phyloP scores from a whole-genome alignment of 495 filamentous ascomycete species.

The Penicillium psychrofluorescens region DNA sequence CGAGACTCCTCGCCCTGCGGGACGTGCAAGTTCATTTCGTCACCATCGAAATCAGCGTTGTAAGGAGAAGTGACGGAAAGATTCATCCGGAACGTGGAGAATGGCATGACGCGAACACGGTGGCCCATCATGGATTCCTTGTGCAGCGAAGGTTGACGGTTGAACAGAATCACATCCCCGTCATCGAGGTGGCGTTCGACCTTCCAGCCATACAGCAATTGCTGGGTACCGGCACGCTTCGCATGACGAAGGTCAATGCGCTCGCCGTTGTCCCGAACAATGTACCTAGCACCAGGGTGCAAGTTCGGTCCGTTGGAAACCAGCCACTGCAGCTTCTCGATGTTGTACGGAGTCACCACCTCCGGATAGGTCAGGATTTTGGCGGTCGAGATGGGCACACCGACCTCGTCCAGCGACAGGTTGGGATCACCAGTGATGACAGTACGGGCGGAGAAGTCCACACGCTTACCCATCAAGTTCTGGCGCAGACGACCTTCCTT shows the following conservation, averaged over 20 bases:
- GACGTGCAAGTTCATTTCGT: conserved; percentile 99
- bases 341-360: conserved; percentile 97
- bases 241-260: conserved; percentile 91
- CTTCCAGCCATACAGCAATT: conserved; percentile 93
- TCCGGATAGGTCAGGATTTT: conserved; percentile 90
- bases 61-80: conserved; percentile 96
- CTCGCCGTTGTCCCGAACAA: conserved; percentile 85
- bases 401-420: conserved; percentile 90
- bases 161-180: conserved; percentile 98
- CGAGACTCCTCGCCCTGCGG: conserved; percentile 94
- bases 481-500: conserved; percentile 96
- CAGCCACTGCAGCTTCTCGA: conserved; percentile 77
- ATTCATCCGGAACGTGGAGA: conserved; percentile 95
- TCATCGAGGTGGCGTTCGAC: conserved; percentile 94
- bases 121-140: conserved; percentile 99
- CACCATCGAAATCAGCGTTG: conserved; percentile 99
- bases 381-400: conserved; percentile 85
- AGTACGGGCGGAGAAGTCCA: conserved; percentile 98
- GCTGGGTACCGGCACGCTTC: conserved; percentile 71
- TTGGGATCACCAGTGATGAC: conserved; percentile 99
- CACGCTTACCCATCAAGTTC: conserved; percentile 99
- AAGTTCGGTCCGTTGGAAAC: conserved; percentile 90
- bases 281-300: conserved; percentile 91
- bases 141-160: conserved; percentile 96
- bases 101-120: conserved; percentile 94